A percentile compares a stretch with the other conserved stretches of the same genome.
Evolutionary conservation across 2,329 filamentous ascomycete species (phyloP).

Genomic region (Aspergillus sp.): DNA sequence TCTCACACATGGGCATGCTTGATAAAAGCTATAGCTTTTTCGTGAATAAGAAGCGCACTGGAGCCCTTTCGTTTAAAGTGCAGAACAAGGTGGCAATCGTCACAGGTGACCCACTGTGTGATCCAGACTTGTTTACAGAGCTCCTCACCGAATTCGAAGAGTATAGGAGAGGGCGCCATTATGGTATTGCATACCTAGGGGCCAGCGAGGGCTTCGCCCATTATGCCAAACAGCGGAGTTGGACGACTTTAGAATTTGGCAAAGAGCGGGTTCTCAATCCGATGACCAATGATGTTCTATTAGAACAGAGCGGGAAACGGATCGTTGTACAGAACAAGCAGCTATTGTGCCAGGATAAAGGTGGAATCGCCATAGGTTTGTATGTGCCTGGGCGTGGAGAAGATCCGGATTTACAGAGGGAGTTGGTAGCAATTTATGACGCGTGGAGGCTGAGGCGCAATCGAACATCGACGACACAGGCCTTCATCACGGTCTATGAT

Average conservation of each 20-base stretch:
- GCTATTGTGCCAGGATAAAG: slow-evolving; percentile 30
- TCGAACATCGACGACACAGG: slow-evolving; percentile 23
- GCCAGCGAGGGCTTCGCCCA: slow-evolving; percentile 28
- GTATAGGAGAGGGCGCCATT: slow-evolving; percentile 26
- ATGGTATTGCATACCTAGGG: slow-evolving; percentile 34
- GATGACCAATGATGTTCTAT: slow-evolving; percentile 33
- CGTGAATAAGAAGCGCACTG: slow-evolving; percentile 29
- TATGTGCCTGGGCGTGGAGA: slow-evolving; percentile 29
- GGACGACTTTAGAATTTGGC: slow-evolving; percentile 35
- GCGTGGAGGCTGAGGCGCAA: slow-evolving; percentile 35
- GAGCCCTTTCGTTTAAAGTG: slow-evolving; percentile 36
- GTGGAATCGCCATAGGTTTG: slow-evolving; percentile 27
- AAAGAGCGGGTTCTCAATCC: slow-evolving; percentile 38
- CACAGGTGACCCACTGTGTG: slow-evolving; percentile 36
- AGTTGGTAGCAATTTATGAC: slow-evolving; percentile 33
- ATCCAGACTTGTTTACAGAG: slow-evolving; percentile 13
- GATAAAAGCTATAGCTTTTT: slow-evolving; percentile 39
- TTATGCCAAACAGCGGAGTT: slow-evolving; percentile 23
- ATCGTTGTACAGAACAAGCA: slow-evolving; percentile 34
- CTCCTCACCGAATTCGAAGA: slow-evolving; percentile 32
- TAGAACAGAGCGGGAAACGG: slow-evolving; percentile 31
- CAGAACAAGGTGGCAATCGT: slow-evolving; percentile 34
- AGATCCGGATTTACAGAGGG: slow-evolving; percentile 24
- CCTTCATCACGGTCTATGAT: slow-evolving; percentile 39
- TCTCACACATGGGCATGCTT: slow-evolving; percentile 41